Evolutionary conservation across 495 filamentous ascomycete species (phyloP).

Genomic region (Schizothecium vesticola): DNA sequence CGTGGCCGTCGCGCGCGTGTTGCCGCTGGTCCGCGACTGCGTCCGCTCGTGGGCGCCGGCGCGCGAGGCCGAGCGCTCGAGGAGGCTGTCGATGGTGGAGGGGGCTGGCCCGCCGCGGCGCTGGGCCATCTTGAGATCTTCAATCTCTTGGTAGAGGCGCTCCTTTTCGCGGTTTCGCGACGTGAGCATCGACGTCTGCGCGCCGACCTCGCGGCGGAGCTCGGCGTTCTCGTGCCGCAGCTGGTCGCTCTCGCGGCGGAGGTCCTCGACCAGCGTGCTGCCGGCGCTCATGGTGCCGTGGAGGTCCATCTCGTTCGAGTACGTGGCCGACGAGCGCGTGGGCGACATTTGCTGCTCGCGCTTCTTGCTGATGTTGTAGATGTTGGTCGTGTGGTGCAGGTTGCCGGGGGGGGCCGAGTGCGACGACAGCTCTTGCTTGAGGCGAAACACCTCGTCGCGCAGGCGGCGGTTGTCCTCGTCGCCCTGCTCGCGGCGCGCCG

Average conservation of each 20-base stretch:
- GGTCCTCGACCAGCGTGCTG: constrained; percentile 63
- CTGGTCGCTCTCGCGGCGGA: constrained; percentile 61
- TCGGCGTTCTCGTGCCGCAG: constrained; percentile 90
- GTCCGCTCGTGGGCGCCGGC: constrained; percentile 61
- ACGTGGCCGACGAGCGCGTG: constrained; percentile 58
- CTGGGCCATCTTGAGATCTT: constrained; percentile 85
- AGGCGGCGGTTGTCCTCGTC: constrained; percentile 83
- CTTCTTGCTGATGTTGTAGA: constrained; percentile 57
- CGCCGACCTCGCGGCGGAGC: constrained; percentile 82
- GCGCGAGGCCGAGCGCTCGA: constrained; percentile 87
- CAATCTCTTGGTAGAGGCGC: constrained; percentile 91
- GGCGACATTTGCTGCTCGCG: constrained; percentile 53
- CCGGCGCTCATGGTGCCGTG: constrained; percentile 51
- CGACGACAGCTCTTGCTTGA: constrained; percentile 57
- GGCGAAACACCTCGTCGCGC: constrained; percentile 73
- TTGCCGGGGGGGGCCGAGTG: constrained; percentile 30
- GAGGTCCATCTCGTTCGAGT: constrained; percentile 51
- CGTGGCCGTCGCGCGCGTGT: constrained; percentile 54
- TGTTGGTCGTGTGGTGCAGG: constrained; percentile 52
- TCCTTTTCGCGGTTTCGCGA: constrained; percentile 93
- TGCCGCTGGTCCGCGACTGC: constrained; percentile 65
- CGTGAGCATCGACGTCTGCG: constrained; percentile 96
- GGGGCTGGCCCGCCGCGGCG: constrained; percentile 55
- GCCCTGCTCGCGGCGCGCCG: constrained; percentile 78
- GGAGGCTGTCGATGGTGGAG: constrained; percentile 80